Percentiles rank a stretch among this genome's conserved stretches.
Conservation (phyloP, 2,329 filamentous ascomycete genomes). For the Venturia aucupariae region DNA sequence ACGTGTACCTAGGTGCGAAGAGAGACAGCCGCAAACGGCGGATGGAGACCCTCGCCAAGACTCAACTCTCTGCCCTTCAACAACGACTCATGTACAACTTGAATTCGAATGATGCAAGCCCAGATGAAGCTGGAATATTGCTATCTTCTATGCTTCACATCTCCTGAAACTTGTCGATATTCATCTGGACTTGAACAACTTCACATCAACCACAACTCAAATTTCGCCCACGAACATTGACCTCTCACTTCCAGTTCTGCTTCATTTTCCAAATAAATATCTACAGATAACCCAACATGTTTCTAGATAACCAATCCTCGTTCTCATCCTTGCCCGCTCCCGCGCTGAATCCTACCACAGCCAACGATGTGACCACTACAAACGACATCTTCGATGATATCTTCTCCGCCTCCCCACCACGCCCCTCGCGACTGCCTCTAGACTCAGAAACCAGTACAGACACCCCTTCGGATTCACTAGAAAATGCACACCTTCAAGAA, state of each 20-base stretch:
- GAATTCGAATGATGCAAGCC: background rate
- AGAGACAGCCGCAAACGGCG: background rate
- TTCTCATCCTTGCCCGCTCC: background rate
- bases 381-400: background rate
- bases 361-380: background rate
- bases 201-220: background rate
- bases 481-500: background rate
- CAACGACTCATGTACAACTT: too few relatives aligned
- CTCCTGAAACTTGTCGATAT: background rate
- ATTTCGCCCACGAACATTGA: background rate
- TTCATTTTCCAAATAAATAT: background rate
- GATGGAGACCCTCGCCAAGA: background rate
- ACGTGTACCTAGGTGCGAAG: too few relatives aligned
- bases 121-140: too few relatives aligned
- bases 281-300: background rate
- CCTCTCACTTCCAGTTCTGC: background rate
- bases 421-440: background rate
- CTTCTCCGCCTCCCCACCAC: slow-evolving; percentile 3
- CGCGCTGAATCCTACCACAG: background rate
- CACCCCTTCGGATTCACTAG: background rate
- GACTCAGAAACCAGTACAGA: background rate
- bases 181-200: background rate
- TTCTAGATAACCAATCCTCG: background rate
- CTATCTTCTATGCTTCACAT: background rate
- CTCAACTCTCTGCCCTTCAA: background rate